Percentiles rank a stretch among this genome's conserved stretches.
These are phyloP conservation scores for Bipolaris gigantea DNA, from an alignment of 2,329 filamentous ascomycete genomes.

Conservation along the genomic window DNA sequence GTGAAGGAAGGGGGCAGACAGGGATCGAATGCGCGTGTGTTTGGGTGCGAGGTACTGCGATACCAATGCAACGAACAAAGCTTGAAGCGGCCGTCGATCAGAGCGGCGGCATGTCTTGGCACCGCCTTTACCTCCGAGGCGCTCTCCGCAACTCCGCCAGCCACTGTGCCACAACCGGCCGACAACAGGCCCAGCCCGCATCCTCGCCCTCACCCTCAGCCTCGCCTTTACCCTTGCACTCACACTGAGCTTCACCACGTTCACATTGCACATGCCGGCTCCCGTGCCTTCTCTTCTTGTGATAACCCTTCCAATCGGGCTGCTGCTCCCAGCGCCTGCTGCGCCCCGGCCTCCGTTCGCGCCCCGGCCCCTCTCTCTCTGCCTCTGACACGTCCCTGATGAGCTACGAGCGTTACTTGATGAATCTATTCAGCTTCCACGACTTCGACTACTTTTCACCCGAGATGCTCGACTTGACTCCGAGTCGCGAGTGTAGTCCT, in stretches of 20 bases:
- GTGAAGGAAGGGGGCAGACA: slow-evolving; percentile 27
- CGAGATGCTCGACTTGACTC: slow-evolving; percentile 18
- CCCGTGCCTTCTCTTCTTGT: not conserved
- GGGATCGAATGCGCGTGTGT: not conserved
- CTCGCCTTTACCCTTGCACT: not conserved
- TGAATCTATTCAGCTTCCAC: slow-evolving; percentile 25
- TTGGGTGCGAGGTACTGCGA: not conserved
- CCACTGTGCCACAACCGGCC: not conserved
- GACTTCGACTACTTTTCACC: slow-evolving; percentile 28
- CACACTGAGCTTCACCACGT: not conserved
- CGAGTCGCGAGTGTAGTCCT: slow-evolving; percentile 33
- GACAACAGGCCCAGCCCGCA: not conserved
- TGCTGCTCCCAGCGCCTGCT: not conserved
- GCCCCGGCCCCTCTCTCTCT: not conserved
- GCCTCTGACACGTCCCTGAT: slow-evolving; percentile 6
- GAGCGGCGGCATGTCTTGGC: slow-evolving; percentile 8
- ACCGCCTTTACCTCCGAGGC: slow-evolving; percentile 16
- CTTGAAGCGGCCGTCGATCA: slow-evolving; percentile 12
- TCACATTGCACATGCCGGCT: not conserved
- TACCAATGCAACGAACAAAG: slow-evolving; percentile 16
- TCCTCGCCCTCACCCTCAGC: not conserved
- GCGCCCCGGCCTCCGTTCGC: slow-evolving; percentile 6
- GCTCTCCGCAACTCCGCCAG: slow-evolving; percentile 12
- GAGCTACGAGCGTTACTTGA: slow-evolving; percentile 14
- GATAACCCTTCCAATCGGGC: not conserved